These are phyloP conservation scores for Cavenderia fasciculata DNA, from an alignment of 78 protist species.

Conservation along the genomic window DNA sequence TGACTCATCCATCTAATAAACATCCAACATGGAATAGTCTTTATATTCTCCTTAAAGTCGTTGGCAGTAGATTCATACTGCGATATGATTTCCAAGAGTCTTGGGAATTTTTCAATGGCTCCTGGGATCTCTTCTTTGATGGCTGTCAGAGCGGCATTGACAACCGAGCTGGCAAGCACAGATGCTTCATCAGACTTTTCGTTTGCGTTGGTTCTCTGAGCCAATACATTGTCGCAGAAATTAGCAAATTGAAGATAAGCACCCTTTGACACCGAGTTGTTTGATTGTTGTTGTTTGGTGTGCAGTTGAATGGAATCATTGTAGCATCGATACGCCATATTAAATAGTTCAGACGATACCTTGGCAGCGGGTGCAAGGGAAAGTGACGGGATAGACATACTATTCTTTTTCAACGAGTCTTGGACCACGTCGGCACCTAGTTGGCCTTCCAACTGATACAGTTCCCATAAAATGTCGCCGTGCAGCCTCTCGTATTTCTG, in stretches of 20 bases:
- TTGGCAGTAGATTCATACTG: slow-evolving; percentile 8
- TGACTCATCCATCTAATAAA: slow-evolving; percentile 84
- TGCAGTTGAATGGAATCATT: slow-evolving; percentile 40
- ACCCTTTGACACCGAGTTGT: slow-evolving; percentile 26
- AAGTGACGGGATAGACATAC: too few relatives aligned
- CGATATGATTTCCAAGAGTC: slow-evolving; percentile 62
- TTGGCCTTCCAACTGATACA: slow-evolving; percentile 45
- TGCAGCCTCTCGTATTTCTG: slow-evolving; percentile 51
- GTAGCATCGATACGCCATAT: slow-evolving; percentile 26
- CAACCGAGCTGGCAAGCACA: slow-evolving; percentile 19
- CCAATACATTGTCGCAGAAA: slow-evolving; percentile 67
- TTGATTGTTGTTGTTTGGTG: background rate
- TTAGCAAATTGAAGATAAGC: slow-evolving; percentile 68
- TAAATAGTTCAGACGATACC: slow-evolving; percentile 34
- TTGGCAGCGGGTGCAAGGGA: background rate
- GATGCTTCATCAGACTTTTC: background rate
- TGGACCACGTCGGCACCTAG: slow-evolving; percentile 5
- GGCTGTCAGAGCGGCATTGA: slow-evolving; percentile 45
- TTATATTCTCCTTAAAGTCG: background rate
- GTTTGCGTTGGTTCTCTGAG: background rate
- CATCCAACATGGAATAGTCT: slow-evolving; percentile 83
- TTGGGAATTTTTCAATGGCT: slow-evolving; percentile 82
- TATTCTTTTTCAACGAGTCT: slow-evolving; percentile 46
- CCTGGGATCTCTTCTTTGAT: slow-evolving; percentile 62
- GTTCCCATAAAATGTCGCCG: slow-evolving; percentile 74